Conservation (phyloP, 2,329 filamentous ascomycete species). For the Teratosphaeria gauchensis region DNA sequence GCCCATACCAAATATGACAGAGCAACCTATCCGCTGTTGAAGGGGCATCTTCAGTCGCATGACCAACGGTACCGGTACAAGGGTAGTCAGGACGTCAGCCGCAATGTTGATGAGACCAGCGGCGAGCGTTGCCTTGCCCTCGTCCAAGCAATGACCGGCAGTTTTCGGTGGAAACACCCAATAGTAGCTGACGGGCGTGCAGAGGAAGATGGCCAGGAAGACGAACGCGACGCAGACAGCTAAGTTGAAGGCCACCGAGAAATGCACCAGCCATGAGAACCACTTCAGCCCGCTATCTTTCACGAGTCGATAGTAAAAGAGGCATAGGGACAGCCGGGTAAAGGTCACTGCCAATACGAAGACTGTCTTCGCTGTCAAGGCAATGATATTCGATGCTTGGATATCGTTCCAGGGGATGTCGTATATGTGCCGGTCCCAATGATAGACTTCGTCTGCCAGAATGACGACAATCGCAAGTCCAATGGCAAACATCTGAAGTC, state of each 20-base stretch:
- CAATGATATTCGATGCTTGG: slow-evolving; percentile 27
- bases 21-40: slow-evolving; percentile 30
- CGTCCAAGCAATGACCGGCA: slow-evolving; percentile 30
- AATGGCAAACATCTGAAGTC: slow-evolving; percentile 27
- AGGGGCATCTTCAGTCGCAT: slow-evolving; percentile 34
- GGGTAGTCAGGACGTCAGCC: slow-evolving; percentile 33
- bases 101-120: slow-evolving; percentile 35
- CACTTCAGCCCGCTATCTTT: slow-evolving; percentile 29
- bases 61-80: slow-evolving; percentile 36
- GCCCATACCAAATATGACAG: slow-evolving; percentile 31
- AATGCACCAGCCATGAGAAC: slow-evolving; percentile 33
- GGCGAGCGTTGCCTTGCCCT: slow-evolving; percentile 30
- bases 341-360: slow-evolving; percentile 35
- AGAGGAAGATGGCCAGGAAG: slow-evolving; percentile 30
- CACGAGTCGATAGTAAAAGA: slow-evolving; percentile 38
- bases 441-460: slow-evolving; percentile 32
- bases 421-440: slow-evolving; percentile 36
- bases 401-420: slow-evolving; percentile 25
- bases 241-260: slow-evolving; percentile 28
- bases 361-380: slow-evolving; percentile 33
- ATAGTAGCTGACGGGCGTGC: slow-evolving; percentile 33
- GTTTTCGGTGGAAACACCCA: slow-evolving; percentile 29
- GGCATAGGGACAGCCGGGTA: slow-evolving; percentile 35
- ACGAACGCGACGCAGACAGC: slow-evolving; percentile 30
- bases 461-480: slow-evolving; percentile 31